Evolutionary conservation across 495 filamentous ascomycete genomes (phyloP), one percentile per base, ranked within the genome.

Genomic region (Apodospora peruviana): DNA sequence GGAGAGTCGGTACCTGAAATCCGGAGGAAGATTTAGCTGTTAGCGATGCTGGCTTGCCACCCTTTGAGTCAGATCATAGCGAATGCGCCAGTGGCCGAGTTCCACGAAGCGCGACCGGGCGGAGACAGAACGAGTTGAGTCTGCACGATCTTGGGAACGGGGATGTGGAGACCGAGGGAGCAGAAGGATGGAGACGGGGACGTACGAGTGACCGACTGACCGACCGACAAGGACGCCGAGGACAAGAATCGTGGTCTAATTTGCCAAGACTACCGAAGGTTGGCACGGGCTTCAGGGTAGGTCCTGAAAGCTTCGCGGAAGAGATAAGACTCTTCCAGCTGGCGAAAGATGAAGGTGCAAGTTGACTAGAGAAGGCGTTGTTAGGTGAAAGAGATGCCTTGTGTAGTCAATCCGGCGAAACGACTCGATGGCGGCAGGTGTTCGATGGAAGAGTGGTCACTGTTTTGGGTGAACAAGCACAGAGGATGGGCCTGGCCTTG

Each of bases 1-100:
- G 45, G 20, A 24, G 46, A 36, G 43, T 12, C 12, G 16, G 18
- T 32, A 14, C 29, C 24, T 27, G 39, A 22, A 50, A 39, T 43
- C 45, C 41, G 25, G 48, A 21, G 37, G 48, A 8, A 22, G 35
- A 46, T 55, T 61, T 53, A 64, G n/a, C 7, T 61, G 61, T 64
- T 58, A 64, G 58, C 58, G 45, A 52, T 43, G 48, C 20, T 42
- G 27, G 27, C 27, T 32, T 14, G 27, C 27, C 27, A 32, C 27
- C 39, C 21, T 45, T 46, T 41, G 21, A 38, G 21, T 22, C 43
- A 35, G 24, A 35, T 16, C 16, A 14, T 11, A 8, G 40, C 12
- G 18, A 18, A n/a, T n/a, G 37, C 37, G 37, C 37, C 8, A 5
- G 27, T 40, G 14, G 21, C 5, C 25, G 27, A 32, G 27, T 7